Conservation (phyloP, 2,329 filamentous ascomycete genomes). For the Venturia pyrina region DNA sequence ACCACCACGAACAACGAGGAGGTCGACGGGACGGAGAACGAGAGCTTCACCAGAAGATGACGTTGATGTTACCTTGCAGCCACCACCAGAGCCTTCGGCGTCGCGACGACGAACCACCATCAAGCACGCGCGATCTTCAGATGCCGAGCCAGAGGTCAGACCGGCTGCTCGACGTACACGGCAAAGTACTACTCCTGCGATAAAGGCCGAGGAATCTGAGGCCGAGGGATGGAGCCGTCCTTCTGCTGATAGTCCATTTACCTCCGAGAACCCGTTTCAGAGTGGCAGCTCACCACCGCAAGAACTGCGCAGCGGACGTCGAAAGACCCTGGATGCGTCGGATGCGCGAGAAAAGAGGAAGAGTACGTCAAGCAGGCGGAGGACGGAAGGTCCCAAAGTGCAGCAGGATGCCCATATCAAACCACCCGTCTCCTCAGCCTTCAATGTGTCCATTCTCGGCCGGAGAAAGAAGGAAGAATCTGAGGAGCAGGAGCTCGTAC, state of each 20-base stretch:
- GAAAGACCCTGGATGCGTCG: conserved; percentile 39
- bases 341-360: conserved; percentile 32
- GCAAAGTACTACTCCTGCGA: conserved; percentile 27
- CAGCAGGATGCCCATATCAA: conserved; percentile 44
- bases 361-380: conserved; percentile 32
- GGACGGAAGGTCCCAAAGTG: conserved; percentile 31
- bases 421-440: conserved; percentile 48
- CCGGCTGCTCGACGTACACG: conserved; percentile 28
- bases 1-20: background rate
- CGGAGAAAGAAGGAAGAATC: conserved; percentile 29
- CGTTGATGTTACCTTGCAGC: conserved; percentile 1
- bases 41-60: background rate
- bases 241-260: conserved; percentile 59
- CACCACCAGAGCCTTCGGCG: background rate
- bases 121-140: background rate
- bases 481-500: conserved; percentile 13
- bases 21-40: background rate
- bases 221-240: conserved; percentile 40
- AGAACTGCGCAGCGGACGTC: conserved; percentile 35
- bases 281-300: conserved; percentile 61
- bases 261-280: conserved; percentile 87
- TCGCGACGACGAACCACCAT: conserved; percentile 3
- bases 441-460: conserved; percentile 46
- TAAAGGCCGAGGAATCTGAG: conserved; percentile 36
- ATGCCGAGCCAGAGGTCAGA: conserved; percentile 15